These are phyloP conservation scores for Climacium dendroides DNA, from an alignment of 225 moss, liverwort and hornwort species.

Conservation along the genomic window DNA sequence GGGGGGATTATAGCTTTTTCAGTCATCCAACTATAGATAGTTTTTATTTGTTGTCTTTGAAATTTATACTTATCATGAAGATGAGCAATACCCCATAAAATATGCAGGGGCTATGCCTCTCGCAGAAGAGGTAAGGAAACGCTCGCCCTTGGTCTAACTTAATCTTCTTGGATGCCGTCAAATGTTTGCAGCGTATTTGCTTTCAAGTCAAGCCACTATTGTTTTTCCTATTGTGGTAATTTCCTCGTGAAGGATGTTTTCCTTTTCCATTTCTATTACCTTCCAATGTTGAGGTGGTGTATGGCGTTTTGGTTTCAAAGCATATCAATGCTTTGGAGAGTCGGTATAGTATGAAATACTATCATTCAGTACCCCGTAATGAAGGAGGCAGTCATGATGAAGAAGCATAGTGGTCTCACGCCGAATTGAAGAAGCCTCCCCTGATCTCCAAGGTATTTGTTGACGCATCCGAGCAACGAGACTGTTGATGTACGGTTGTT, in stretches of 20 bases:
- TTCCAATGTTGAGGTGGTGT: background rate
- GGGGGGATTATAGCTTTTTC: too few species aligned
- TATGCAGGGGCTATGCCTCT: too few species aligned
- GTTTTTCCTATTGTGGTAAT: background rate
- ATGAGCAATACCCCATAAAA: too few species aligned
- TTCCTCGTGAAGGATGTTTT: background rate
- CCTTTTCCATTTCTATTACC: background rate
- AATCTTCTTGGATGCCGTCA: background rate
- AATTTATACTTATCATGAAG: too few species aligned
- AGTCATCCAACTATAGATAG: too few species aligned
- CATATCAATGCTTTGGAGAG: background rate
- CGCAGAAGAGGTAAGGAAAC: constrained; percentile 31
- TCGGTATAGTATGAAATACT: background rate
- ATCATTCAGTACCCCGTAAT: background rate
- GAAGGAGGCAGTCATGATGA: constrained; percentile 89
- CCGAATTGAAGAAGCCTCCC: constrained; percentile 95
- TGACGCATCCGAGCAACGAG: background rate
- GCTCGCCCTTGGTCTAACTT: background rate
- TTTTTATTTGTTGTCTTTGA: too few species aligned
- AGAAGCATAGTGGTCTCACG: constrained; percentile 90
- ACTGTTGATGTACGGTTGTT: background rate
- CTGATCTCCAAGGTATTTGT: constrained; percentile 74
- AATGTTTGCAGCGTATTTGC: background rate
- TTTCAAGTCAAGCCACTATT: background rate
- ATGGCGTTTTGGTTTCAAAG: background rate